Evolutionary conservation across 1,284 basidiomycete genomes (phyloP), one percentile per base, ranked within the genome.

Genomic region (Tranzscheliella williamsii): DNA sequence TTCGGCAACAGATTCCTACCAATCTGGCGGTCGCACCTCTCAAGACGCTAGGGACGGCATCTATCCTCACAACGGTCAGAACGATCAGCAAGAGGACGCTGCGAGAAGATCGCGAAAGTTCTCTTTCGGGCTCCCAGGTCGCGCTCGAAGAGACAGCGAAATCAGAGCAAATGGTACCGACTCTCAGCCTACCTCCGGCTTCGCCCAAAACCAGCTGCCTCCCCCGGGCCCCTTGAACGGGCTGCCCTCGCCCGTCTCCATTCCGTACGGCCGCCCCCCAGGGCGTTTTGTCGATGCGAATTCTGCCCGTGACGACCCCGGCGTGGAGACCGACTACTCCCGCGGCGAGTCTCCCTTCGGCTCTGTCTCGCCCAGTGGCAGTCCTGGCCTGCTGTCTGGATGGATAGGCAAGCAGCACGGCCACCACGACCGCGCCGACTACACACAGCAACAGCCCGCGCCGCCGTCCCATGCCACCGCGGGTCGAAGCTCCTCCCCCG

Each of bases 241-340:
- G 16, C 22, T 70, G 5, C 67, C 61, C 11, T 64, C 52, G 21
- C 64, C 61, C 11, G 43, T 69, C 45, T 44, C 53, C n/a, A 67
- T 67, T 24, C 66, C 62, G 1, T 54, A 37, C 17, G 63, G 47
- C 15, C 44, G 52, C 18, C 42, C 49, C 4, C 38, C 49, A 6
- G 36, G 17, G 11, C 17, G 12, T 13, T 7, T 8, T 20, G 24
- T 16, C 38, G 24, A 12, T 13, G 9, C 38, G 26, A 17, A 29
- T 16, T 43, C 26, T 49, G 24, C 42, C 44, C 8, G 46, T 31
- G 6, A 26, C 27, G 46, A 38, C 6, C 41, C 42, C 5, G 49
- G 49, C 4, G 52, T 37, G 2, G 53, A 65, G 4, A 56, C 56
- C 39, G 52, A 60, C 32, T 55, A 60, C 24, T 65, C 57, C 18